phyloP scores from a whole-genome alignment of 1,284 basidiomycete species.

The Sutorius eximius region DNA sequence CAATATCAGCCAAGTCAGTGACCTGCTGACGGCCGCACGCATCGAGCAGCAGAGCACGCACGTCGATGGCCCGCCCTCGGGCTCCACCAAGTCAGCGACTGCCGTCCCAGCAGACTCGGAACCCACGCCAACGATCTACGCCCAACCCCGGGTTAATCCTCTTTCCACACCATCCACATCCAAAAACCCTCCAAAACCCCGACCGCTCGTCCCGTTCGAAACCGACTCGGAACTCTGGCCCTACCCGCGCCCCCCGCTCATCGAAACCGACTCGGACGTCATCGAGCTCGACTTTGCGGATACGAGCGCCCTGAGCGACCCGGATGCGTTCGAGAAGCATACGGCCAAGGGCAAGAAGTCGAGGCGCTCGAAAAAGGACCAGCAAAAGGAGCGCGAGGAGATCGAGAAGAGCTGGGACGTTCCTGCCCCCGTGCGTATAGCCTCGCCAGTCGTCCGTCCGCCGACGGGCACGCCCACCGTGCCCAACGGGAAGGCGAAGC shows the following conservation, averaged over 20 bases:
- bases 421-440: conserved; percentile 30
- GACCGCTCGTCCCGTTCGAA: conserved; percentile 54
- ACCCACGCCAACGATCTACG: conserved; percentile 17
- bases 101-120: conserved; percentile 3
- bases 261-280: conserved; percentile 48
- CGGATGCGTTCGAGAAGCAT: conserved; percentile 45
- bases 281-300: conserved; percentile 72
- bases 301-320: conserved; percentile 65
- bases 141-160: conserved; percentile 8
- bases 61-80: conserved; percentile 2
- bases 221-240: conserved; percentile 65
- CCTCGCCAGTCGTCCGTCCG: conserved; percentile 18
- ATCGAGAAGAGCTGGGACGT: conserved; percentile 64
- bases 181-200: conserved; percentile 23
- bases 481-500: conserved; percentile 28
- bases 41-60: conserved; percentile 20
- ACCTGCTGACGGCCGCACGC: conserved; percentile 30
- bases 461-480: conserved; percentile 19
- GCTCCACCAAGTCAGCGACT: not conserved
- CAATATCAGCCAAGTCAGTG: conserved; percentile 34
- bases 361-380: conserved; percentile 39
- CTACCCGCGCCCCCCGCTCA: conserved; percentile 49
- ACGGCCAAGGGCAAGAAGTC: conserved; percentile 32
- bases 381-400: conserved; percentile 49
- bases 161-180: conserved; percentile 5